A percentile compares a stretch with the other conserved stretches of the same genome.
Conservation (phyloP, 495 filamentous ascomycete species). For the Chaetomium cochliodes region DNA sequence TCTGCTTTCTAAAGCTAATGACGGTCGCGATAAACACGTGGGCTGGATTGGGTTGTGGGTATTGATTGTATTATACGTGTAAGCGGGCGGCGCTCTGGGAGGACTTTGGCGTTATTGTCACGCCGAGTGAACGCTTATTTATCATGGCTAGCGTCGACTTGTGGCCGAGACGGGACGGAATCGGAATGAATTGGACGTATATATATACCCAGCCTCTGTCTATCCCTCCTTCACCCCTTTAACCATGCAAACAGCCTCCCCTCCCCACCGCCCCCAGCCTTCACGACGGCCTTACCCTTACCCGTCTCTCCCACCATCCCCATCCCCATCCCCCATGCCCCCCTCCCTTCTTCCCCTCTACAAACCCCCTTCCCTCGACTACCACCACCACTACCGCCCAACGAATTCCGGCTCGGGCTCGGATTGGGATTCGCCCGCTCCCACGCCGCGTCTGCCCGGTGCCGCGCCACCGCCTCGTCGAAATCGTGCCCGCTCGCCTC, state of each 20-base stretch:
- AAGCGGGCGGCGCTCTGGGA: slow-evolving; percentile 14
- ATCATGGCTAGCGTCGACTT: neutral
- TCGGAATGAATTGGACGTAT: neutral
- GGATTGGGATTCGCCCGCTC: slow-evolving; percentile 69
- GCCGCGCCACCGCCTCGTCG: slow-evolving; percentile 58
- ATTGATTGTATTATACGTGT: slow-evolving; percentile 9
- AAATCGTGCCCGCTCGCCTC: slow-evolving; percentile 64
- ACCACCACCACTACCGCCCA: neutral
- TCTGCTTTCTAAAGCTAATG: slow-evolving; percentile 66
- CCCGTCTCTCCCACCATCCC: slow-evolving; percentile 20
- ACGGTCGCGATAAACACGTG: neutral
- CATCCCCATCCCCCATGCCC: slow-evolving; percentile 33
- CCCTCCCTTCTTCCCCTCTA: too few species aligned
- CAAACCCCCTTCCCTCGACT: slow-evolving; percentile 18
- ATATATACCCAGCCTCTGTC: neutral
- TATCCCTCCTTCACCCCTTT: neutral
- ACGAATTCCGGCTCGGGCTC: too few species aligned
- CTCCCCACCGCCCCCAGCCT: slow-evolving; percentile 37
- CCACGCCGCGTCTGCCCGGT: slow-evolving; percentile 67
- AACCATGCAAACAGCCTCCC: slow-evolving; percentile 17
- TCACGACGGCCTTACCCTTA: slow-evolving; percentile 20
- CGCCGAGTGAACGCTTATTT: neutral
- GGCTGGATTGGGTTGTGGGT: slow-evolving; percentile 1
- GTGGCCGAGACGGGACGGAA: neutral
- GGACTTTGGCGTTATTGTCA: slow-evolving; percentile 19